A percentile compares a stretch with the other conserved stretches of the same genome.
Evolutionary conservation across 2,329 filamentous ascomycete species (phyloP).

Genomic region (Alternaria arborescens): DNA sequence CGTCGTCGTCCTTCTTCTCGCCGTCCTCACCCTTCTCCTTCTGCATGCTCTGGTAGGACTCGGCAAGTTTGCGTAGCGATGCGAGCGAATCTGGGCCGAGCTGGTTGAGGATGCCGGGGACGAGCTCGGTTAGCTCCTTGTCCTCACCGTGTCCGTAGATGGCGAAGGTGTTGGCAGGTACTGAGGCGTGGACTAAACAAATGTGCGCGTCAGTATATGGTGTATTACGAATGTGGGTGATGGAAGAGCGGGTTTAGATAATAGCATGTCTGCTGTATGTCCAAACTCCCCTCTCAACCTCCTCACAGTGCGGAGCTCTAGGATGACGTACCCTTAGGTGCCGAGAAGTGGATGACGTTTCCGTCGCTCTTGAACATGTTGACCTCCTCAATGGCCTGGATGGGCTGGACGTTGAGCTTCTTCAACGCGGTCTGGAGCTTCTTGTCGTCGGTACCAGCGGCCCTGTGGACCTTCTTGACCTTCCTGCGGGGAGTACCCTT

Average conservation of each 20-base stretch:
- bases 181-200: conserved; percentile 85
- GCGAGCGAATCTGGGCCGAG: conserved; percentile 97
- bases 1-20: conserved; percentile 72
- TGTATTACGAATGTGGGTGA: background rate
- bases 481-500: conserved; percentile 98
- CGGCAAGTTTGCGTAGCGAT: conserved; percentile 95
- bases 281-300: background rate
- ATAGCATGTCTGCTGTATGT: background rate
- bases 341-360: conserved; percentile 99
- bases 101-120: conserved; percentile 99
- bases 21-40: conserved; percentile 84
- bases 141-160: conserved; percentile 99
- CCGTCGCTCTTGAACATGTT: conserved; percentile 99
- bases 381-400: conserved; percentile 99
- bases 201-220: conserved; percentile 19
- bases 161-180: conserved; percentile 98
- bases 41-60: conserved; percentile 99
- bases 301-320: background rate
- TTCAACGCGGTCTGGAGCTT: conserved; percentile 97
- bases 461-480: conserved; percentile 97
- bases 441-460: conserved; percentile 96
- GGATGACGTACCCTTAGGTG: conserved; percentile 82
- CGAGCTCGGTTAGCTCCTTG: conserved; percentile 99
- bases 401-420: conserved; percentile 99
- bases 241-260: background rate